These are phyloP conservation scores for Starmerella vitae DNA, from an alignment of 805 yeast genomes.

Conservation along the genomic window DNA sequence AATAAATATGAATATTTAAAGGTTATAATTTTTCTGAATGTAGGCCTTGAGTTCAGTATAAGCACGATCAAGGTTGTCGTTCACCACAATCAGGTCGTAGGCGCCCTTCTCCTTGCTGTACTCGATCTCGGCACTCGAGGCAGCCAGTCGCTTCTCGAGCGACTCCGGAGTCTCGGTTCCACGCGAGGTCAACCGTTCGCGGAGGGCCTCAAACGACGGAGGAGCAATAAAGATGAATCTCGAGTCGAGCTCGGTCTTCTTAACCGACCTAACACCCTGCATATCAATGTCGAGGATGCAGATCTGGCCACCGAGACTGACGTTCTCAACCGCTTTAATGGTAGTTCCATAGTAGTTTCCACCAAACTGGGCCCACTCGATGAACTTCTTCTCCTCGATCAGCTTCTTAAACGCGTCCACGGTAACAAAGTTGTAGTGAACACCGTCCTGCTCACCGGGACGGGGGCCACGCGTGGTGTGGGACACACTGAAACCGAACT, in stretches of 20 bases:
- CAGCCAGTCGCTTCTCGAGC: conserved; percentile 65
- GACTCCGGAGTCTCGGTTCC: conserved; percentile 92
- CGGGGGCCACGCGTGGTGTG: conserved; percentile 88
- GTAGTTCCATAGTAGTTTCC: conserved; percentile 97
- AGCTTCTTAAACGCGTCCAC: conserved; percentile 67
- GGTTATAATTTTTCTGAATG: conserved; percentile 28
- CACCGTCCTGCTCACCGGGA: conserved; percentile 78
- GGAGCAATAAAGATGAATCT: conserved; percentile 81
- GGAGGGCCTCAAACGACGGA: conserved; percentile 71
- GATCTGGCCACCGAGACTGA: conserved; percentile 44
- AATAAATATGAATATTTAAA: neutral
- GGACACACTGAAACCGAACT: conserved; percentile 88
- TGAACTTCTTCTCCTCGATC: conserved; percentile 62
- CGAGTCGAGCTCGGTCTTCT: conserved; percentile 68
- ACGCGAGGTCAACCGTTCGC: conserved; percentile 64
- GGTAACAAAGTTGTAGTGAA: conserved; percentile 74
- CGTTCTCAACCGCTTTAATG: conserved; percentile 68
- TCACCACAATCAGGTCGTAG: conserved; percentile 77
- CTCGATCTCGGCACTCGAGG: conserved; percentile 80
- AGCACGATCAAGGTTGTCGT: conserved; percentile 83
- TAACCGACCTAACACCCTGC: conserved; percentile 96
- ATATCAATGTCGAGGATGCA: conserved; percentile 95
- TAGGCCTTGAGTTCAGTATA: conserved; percentile 68
- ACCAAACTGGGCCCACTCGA: conserved; percentile 96
- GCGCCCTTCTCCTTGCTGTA: conserved; percentile 74